These are phyloP conservation scores for Ustilago curta DNA, from an alignment of 1,284 basidiomycete genomes.

Conservation along the genomic window DNA sequence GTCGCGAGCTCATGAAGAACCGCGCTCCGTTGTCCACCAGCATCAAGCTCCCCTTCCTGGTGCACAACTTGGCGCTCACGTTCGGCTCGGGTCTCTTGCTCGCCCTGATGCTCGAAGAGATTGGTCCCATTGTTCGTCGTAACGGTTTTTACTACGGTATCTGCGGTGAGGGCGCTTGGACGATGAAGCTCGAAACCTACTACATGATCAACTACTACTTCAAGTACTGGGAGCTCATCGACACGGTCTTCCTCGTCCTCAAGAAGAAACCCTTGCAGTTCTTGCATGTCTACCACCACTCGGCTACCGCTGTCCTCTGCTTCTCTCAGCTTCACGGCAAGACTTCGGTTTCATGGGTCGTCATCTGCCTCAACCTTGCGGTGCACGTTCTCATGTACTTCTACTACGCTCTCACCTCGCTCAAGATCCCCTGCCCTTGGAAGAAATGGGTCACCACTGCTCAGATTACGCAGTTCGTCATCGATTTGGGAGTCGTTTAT, in stretches of 20 bases:
- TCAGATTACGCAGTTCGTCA: slow-evolving; percentile 78
- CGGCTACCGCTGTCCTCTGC: slow-evolving; percentile 95
- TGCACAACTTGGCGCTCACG: slow-evolving; percentile 90
- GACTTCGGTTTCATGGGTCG: slow-evolving; percentile 88
- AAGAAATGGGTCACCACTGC: slow-evolving; percentile 94
- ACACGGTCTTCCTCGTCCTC: slow-evolving; percentile 95
- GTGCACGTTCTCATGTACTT: slow-evolving; percentile 96
- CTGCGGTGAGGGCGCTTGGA: slow-evolving; percentile 84
- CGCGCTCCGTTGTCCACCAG: slow-evolving; percentile 73
- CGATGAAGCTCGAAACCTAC: slow-evolving; percentile 74
- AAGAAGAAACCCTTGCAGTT: slow-evolving; percentile 97
- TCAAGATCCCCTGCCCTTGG: slow-evolving; percentile 74
- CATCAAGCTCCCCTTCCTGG: slow-evolving; percentile 83
- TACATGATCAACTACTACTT: slow-evolving; percentile 93
- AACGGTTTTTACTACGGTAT: slow-evolving; percentile 74
- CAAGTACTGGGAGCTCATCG: slow-evolving; percentile 78
- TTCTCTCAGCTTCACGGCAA: slow-evolving; percentile 87
- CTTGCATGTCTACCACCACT: slow-evolving; percentile 98
- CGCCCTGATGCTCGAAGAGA: slow-evolving; percentile 83
- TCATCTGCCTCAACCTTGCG: slow-evolving; percentile 89
- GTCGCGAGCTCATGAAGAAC: slow-evolving; percentile 83
- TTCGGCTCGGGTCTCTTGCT: slow-evolving; percentile 84
- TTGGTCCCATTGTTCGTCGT: slow-evolving; percentile 52
- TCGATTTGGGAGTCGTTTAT: slow-evolving; percentile 54
- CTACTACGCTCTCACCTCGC: slow-evolving; percentile 65